Evolutionary conservation across 257 asterid genomes (phyloP).

Genomic region (Mitragyna speciosa): DNA sequence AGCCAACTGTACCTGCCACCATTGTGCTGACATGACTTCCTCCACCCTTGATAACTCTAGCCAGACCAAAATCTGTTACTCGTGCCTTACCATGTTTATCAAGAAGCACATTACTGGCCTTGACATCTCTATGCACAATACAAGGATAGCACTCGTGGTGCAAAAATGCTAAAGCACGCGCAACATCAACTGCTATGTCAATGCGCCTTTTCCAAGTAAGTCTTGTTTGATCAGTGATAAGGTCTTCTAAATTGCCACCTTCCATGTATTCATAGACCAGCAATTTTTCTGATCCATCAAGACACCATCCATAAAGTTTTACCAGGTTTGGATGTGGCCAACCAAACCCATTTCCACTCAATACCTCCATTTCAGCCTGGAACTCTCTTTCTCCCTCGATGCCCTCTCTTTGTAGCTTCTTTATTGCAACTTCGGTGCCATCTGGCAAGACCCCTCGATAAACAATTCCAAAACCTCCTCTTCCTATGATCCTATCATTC

Average conservation of each 20-base stretch:
- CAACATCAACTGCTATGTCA: slow-evolving; percentile 70
- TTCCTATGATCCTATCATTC: slow-evolving; percentile 70
- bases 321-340: slow-evolving; percentile 99
- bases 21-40: slow-evolving; percentile 86
- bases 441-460: slow-evolving; percentile 80
- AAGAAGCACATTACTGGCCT: slow-evolving; percentile 89
- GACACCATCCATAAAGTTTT: slow-evolving; percentile 85
- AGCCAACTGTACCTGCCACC: slow-evolving; percentile 96
- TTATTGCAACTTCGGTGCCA: slow-evolving; percentile 80
- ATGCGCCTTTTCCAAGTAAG: slow-evolving; percentile 62
- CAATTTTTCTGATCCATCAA: slow-evolving; percentile 73
- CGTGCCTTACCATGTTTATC: slow-evolving; percentile 73
- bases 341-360: slow-evolving; percentile 71
- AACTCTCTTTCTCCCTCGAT: slow-evolving; percentile 85
- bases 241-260: slow-evolving; percentile 69
- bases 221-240: slow-evolving; percentile 44
- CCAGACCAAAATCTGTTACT: slow-evolving; percentile 91
- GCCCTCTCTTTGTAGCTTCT: slow-evolving; percentile 78
- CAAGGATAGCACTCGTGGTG: slow-evolving; percentile 91
- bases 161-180: slow-evolving; percentile 68
- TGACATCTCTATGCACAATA: slow-evolving; percentile 86
- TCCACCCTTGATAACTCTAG: slow-evolving; percentile 69
- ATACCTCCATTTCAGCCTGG: slow-evolving; percentile 84
- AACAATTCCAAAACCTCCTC: slow-evolving; percentile 87
- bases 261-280: slow-evolving; percentile 90